Evolutionary conservation across 2,329 filamentous ascomycete genomes (phyloP).

Genomic region (Diplodia sapinea): DNA sequence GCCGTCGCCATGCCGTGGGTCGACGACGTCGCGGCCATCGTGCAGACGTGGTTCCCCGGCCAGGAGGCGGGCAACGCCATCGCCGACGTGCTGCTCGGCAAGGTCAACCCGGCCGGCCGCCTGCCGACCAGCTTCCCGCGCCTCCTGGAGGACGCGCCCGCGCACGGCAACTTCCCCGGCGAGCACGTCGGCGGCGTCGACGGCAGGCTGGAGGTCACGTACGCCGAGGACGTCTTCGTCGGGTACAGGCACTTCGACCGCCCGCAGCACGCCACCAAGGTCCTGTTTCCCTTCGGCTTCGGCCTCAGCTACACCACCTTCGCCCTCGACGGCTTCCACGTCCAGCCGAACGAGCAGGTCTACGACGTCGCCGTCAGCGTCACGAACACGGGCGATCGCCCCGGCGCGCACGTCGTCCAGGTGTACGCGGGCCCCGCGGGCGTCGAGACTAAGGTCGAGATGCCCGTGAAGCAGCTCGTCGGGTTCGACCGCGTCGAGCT

Average conservation of each 20-base stretch:
- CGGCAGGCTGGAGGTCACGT: slow-evolving; percentile 61
- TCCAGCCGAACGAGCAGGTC: slow-evolving; percentile 47
- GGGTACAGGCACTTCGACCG: slow-evolving; percentile 78
- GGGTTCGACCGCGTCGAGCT: slow-evolving; percentile 62
- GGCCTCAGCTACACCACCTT: slow-evolving; percentile 82
- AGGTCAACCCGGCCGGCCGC: slow-evolving; percentile 76
- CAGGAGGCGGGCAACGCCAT: slow-evolving; percentile 84
- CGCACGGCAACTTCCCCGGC: slow-evolving; percentile 68
- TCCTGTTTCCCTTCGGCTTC: slow-evolving; percentile 77
- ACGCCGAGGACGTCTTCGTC: slow-evolving; percentile 75
- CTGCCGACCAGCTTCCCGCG: slow-evolving; percentile 74
- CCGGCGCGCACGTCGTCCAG: slow-evolving; percentile 70
- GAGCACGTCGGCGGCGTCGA: slow-evolving; percentile 63
- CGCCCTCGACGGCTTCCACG: slow-evolving; percentile 61
- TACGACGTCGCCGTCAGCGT: slow-evolving; percentile 43
- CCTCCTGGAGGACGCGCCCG: slow-evolving; percentile 67
- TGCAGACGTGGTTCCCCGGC: slow-evolving; percentile 83
- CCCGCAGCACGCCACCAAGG: slow-evolving; percentile 47
- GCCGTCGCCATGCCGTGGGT: slow-evolving; percentile 77
- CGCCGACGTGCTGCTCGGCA: slow-evolving; percentile 76
- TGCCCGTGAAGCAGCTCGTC: slow-evolving; percentile 73
- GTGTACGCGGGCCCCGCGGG: slow-evolving; percentile 65
- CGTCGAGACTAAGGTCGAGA: slow-evolving; percentile 60
- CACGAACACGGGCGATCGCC: slow-evolving; percentile 62
- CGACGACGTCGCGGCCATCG: slow-evolving; percentile 66